Evolutionary conservation across 2,329 filamentous ascomycete genomes (phyloP), one percentile per base, ranked within the genome.

Genomic region (Leptosphaerulina australis): DNA sequence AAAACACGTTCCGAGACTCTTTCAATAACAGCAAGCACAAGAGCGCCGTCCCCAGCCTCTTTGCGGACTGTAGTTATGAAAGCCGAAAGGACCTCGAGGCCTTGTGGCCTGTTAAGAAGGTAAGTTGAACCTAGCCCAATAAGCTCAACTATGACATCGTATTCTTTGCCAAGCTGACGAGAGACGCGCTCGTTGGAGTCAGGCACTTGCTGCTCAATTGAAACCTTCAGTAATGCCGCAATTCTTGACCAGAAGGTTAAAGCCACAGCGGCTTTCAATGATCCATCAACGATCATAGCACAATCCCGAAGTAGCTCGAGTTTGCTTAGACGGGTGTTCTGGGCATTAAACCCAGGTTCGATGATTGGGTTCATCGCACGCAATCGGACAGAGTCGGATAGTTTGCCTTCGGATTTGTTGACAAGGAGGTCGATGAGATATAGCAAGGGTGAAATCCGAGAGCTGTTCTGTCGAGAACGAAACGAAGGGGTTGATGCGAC

Each of bases 21-120:
- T 53, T 95, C 90, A 29, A 92, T 77, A 1, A 91, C 79, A 18
- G 83, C 81, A 39, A 88, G 77, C 4, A 85, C 82, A 30, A 86
- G 79, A 5, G 84, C 86, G 12, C 83, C 81, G 54, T 90, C 85
- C 3, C 90, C 88, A 43, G 82, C 82, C 56, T 90, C 85, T 18
- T 43, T 49, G 14, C 77, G 80, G 5, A 87, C 81, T 43, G 83
- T 81, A 7, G 78, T 72, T 3, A 82, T 75, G 7, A 90, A 73
- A 0, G 77, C 70, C 7, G 81, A 74, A 43, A 90, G 83, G 0
- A 93, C 74, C 8, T 67, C 55, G 14, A 58, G 50, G 3, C 66
- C 65, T 4, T 39, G 37, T 1, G 57, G 29, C 18, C 40, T 51
- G 10, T 53, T 53, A 11, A 68, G 56, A 20, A 70, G 53, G 25